Base-by-base conservation (phyloP, 2,329 filamentous ascomycete genomes). In the Colletotrichum spinosum region DNA sequence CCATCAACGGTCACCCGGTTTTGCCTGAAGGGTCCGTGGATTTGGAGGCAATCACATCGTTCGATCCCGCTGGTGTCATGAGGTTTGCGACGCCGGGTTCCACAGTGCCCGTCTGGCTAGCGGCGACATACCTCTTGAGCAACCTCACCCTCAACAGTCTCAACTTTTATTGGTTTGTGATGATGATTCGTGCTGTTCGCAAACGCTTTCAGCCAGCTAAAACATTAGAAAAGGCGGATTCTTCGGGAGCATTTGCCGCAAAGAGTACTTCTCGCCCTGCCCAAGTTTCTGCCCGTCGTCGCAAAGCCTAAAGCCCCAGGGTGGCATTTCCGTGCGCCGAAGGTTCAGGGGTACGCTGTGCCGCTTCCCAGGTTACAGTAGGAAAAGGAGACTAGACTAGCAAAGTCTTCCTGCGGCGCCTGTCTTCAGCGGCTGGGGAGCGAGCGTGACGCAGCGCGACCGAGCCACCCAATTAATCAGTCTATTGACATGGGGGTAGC, bases 141-240 rank as follows among this genome's bases (percentile, higher is more conserved):
- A 96, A 96, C 75, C 58, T 92, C 17, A 86, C 86, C 0, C 84
- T 97, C 34, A 95, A 94, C 73, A 83, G 85, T 11, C 80, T 97
- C 56, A 97, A 97, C 78, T 89, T 92, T 72, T 92, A 90, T 78
- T 97, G 93, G 93, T 96, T 95, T 75, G 83, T 88, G 73, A 93
- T 93, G 85, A 97, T 97, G 93, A 89, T 97, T 68, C 84, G 88
- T 65, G 92, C 92, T 8, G 88, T 96, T 11, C 84, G 89, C 65
- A 94, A 92, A 81, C 85, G 92, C 34, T 96, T 96, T 73, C 68
- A 59, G 55, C 68, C 53, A 38, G 66, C 68, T 55, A 76, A 64
- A 55, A 34, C 35, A 37, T 48, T 37, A 25, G 65, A 61, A 5
- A 62, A 44, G 46, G 37, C 13, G 11, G 37, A 34, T 10, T 25